These are phyloP conservation scores for Pestalotiopsis sp. DNA, from an alignment of 2,329 filamentous ascomycete species.

Conservation along the genomic window DNA sequence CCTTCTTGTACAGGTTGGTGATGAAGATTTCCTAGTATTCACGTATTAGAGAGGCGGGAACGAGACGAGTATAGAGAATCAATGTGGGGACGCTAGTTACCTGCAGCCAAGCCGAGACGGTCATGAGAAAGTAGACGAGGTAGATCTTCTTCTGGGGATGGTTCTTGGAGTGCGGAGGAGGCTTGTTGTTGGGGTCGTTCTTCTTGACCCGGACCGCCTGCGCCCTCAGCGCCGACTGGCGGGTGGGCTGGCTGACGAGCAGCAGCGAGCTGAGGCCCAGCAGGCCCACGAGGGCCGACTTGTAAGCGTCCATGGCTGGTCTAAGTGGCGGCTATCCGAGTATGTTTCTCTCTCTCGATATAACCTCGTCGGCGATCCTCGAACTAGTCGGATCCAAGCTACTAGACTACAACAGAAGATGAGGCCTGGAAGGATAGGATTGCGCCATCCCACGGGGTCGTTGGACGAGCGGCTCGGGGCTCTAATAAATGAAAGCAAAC, in stretches of 20 bases:
- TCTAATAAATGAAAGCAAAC: conserved; percentile 1
- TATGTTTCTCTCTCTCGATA: not conserved
- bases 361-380: not conserved
- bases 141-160: conserved; percentile 45
- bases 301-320: conserved; percentile 22
- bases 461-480: not conserved
- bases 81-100: conserved; percentile 22
- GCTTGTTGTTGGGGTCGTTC: conserved; percentile 18
- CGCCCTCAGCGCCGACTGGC: conserved; percentile 23
- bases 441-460: conserved; percentile 14
- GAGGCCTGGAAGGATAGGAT: conserved; percentile 7
- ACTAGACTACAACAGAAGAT: not conserved
- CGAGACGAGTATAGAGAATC: not conserved
- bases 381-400: not conserved
- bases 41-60: not conserved
- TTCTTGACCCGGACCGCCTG: conserved; percentile 14
- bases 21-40: conserved; percentile 8
- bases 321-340: not conserved
- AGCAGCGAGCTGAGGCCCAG: conserved; percentile 25
- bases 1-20: conserved; percentile 31
- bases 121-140: conserved; percentile 44
- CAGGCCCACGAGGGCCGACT: conserved; percentile 26
- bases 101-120: conserved; percentile 50
- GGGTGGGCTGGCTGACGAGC: conserved; percentile 30
- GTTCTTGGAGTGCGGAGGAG: conserved; percentile 26